A percentile compares a stretch with the other conserved stretches of the same genome.
Conservation (phyloP, 208 protist genomes). For the Blechomonas ayalai region DNA sequence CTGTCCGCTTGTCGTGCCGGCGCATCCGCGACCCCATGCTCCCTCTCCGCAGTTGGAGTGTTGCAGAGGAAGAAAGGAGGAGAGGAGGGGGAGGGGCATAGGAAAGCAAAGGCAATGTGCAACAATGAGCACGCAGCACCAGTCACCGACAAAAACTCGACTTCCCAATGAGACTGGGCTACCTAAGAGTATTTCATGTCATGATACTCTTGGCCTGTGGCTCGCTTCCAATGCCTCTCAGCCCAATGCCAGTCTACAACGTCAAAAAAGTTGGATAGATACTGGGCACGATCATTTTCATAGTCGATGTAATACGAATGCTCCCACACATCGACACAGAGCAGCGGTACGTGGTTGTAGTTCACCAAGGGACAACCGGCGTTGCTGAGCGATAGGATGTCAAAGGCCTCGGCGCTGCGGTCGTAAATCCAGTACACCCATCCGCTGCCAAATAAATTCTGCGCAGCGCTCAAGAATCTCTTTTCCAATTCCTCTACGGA, state of each 20-base stretch:
- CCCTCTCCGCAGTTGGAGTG: too few relatives aligned
- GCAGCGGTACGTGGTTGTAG: conserved; percentile 45
- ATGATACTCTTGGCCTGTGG: conserved; percentile 79
- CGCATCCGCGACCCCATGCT: too few relatives aligned
- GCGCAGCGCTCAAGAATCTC: conserved; percentile 58
- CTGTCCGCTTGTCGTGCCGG: too few relatives aligned
- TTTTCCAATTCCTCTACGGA: conserved; percentile 78
- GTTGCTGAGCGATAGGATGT: conserved; percentile 75
- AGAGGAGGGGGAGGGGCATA: too few relatives aligned
- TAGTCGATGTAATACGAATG: conserved; percentile 95
- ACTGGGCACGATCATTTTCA: conserved; percentile 83
- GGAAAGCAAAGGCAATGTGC: too few relatives aligned
- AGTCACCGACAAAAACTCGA: too few relatives aligned
- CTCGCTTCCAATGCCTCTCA: conserved; percentile 87
- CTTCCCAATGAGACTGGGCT: too few relatives aligned
- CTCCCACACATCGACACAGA: conserved; percentile 92
- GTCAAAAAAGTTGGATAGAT: conserved; percentile 87
- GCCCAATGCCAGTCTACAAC: conserved; percentile 94
- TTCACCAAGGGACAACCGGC: conserved; percentile 76
- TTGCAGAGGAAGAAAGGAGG: too few relatives aligned
- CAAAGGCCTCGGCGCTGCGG: conserved; percentile 44
- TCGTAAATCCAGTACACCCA: conserved; percentile 90
- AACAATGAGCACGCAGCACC: too few relatives aligned
- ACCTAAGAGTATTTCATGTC: conserved; percentile 83
- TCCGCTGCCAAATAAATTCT: conserved; percentile 83